Evolutionary conservation across 2,329 filamentous ascomycete species (phyloP).

Genomic region (Ophiostoma triangulosporum): DNA sequence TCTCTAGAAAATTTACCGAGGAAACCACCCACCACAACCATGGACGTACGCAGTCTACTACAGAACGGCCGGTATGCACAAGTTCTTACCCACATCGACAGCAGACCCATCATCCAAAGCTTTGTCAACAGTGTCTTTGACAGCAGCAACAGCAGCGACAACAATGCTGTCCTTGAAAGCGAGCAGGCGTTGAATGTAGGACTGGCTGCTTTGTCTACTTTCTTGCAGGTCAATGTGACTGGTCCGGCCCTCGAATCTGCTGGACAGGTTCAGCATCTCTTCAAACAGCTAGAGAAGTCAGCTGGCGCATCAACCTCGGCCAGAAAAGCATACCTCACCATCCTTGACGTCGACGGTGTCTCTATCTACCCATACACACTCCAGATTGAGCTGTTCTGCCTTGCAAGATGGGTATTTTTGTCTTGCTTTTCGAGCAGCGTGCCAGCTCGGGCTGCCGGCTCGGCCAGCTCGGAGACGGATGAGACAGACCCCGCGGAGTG

Average conservation of each 20-base stretch:
- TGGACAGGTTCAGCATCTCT: slow-evolving; percentile 21
- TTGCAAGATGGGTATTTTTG: slow-evolving; percentile 38
- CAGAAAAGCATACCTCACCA: slow-evolving; percentile 48
- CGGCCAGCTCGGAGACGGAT: slow-evolving; percentile 21
- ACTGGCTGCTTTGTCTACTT: slow-evolving; percentile 59
- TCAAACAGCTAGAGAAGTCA: slow-evolving; percentile 15
- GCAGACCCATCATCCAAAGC: background rate
- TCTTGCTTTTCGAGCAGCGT: background rate
- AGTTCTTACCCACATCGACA: slow-evolving; percentile 2
- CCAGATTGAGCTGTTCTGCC: slow-evolving; percentile 66
- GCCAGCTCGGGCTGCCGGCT: background rate
- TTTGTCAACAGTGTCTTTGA: slow-evolving; percentile 7
- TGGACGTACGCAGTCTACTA: slow-evolving; percentile 6
- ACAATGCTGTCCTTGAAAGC: background rate
- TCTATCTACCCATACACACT: slow-evolving; percentile 76
- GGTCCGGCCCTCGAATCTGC: slow-evolving; percentile 55
- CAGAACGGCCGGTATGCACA: slow-evolving; percentile 9
- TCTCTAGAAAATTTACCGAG: too few relatives aligned
- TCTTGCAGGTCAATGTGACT: slow-evolving; percentile 78
- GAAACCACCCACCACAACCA: background rate
- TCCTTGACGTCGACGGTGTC: slow-evolving; percentile 69
- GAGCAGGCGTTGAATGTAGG: slow-evolving; percentile 32
- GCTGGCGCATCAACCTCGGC: slow-evolving; percentile 24
- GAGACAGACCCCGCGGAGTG: slow-evolving; percentile 20
- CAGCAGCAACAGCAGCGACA: background rate